Conservation (phyloP, 257 asterid genomes). For the Thymus quinquecostatus region DNA sequence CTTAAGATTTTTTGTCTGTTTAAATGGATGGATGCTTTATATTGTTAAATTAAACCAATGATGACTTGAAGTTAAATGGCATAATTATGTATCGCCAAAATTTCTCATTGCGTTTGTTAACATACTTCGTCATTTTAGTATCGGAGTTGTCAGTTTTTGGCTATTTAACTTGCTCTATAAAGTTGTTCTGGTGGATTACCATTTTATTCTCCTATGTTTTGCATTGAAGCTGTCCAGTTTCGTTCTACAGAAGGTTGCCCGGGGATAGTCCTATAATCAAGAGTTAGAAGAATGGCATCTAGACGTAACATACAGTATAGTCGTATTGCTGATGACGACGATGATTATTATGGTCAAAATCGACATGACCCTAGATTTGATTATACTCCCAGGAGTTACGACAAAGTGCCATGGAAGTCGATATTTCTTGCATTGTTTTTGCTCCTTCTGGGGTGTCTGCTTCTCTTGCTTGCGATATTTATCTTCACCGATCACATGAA, state of each 20-base stretch:
- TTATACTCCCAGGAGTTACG: slow-evolving; percentile 64
- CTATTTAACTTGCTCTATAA: slow-evolving; percentile 6
- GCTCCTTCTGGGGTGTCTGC: slow-evolving; percentile 84
- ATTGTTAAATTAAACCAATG: neutral
- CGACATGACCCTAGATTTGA: slow-evolving; percentile 74
- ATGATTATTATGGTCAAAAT: slow-evolving; percentile 46
- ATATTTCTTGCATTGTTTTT: slow-evolving; percentile 76
- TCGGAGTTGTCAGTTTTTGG: neutral
- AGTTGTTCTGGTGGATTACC: neutral
- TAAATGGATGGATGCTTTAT: neutral
- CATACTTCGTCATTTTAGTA: neutral
- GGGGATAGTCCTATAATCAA: slow-evolving; percentile 23
- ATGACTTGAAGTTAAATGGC: neutral
- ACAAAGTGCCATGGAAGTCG: slow-evolving; percentile 90
- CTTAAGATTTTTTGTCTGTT: slow-evolving; percentile 7
- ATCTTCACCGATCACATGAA: slow-evolving; percentile 93
- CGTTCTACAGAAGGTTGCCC: slow-evolving; percentile 20
- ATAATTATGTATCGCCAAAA: neutral
- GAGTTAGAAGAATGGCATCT: slow-evolving; percentile 53
- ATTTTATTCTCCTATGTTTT: neutral
- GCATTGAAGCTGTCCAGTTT: slow-evolving; percentile 22
- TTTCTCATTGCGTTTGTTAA: neutral
- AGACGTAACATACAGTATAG: slow-evolving; percentile 64
- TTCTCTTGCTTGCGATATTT: slow-evolving; percentile 70
- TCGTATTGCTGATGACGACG: slow-evolving; percentile 72